Base-by-base conservation (phyloP, 2,329 filamentous ascomycete genomes). In the Stagonosporopsis rhizophila region DNA sequence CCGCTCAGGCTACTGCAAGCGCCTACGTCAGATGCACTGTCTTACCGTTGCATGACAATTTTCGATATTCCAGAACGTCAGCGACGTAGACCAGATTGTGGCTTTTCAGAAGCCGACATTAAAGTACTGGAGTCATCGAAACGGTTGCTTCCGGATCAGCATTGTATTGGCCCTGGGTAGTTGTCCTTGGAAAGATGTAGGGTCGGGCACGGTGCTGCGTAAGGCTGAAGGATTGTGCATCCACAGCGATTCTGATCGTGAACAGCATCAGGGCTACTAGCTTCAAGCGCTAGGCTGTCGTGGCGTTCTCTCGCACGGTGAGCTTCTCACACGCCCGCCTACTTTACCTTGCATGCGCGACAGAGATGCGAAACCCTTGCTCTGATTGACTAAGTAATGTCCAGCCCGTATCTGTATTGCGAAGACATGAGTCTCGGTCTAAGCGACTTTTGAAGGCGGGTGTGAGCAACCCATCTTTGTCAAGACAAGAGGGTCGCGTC, bases 351-450 rank as follows among this genome's bases (percentile, higher is more conserved):
- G 46, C 20, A 42, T 22, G 11, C 6, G 19, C 15, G 23, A 15
- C 11, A 6, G 3, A 35, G 8, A 2, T 32, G 2, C 22, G 6
- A 12, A 30, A 30, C 20, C 15, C 15, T 11, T 25, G 15, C 12
- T 38, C 2, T 20, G 35, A 19, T 40, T 23, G 23, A 11, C 17
- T 40, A 32, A 22, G 14, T 3, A 15, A 65, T 73, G 66, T 73
- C 60, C 65, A 61, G 58, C 67, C 67, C 68, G 70, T 66, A 71
- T 74, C 70, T 74, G 70, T 73, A 69, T 70, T 67, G 68, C 70
- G 65, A 66, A 72, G 70, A 69, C 69, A 73, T 58, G 59, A 68
- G 46, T 71, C 69, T 72, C 44, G 44, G 68, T 72, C 66, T 68
- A 67, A 59, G 69, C 70, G 55, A 72, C 69, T 73, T 70, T 70